A percentile compares a stretch with the other conserved stretches of the same genome.
Evolutionary conservation across 352 stramenopile species (phyloP).

Genomic region (Phytophthora rubi): DNA sequence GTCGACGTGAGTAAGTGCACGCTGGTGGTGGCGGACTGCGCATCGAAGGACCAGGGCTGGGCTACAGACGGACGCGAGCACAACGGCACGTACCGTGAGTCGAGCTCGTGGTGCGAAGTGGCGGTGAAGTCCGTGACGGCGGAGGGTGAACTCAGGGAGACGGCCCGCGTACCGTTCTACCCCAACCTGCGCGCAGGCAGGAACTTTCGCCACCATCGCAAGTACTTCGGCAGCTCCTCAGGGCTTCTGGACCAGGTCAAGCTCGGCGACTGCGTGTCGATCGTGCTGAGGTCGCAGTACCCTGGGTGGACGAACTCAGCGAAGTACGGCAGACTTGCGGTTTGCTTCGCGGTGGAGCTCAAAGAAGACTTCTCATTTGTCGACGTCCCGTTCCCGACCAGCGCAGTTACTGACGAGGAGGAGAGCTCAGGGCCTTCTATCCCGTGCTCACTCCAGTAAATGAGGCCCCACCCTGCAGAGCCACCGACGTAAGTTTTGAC

Average conservation of each 20-base stretch:
- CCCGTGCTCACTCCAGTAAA: slow-evolving; percentile 39
- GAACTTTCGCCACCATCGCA: slow-evolving; percentile 64
- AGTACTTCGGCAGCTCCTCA: slow-evolving; percentile 43
- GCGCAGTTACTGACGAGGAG: slow-evolving; percentile 8
- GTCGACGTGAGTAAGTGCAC: slow-evolving; percentile 47
- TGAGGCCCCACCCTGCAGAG: too few species aligned
- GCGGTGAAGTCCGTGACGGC: slow-evolving; percentile 41
- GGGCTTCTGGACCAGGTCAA: slow-evolving; percentile 47
- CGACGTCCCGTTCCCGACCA: slow-evolving; percentile 42
- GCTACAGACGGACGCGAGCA: slow-evolving; percentile 47
- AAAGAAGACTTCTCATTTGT: slow-evolving; percentile 57
- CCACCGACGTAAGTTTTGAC: not conserved
- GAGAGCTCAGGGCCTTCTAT: slow-evolving; percentile 14
- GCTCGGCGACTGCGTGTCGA: slow-evolving; percentile 51
- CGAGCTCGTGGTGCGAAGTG: slow-evolving; percentile 74
- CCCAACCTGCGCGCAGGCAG: slow-evolving; percentile 59
- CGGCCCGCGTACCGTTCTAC: slow-evolving; percentile 36
- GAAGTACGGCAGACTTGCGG: slow-evolving; percentile 54
- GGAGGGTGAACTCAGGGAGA: slow-evolving; percentile 27
- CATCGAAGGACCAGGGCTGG: slow-evolving; percentile 80
- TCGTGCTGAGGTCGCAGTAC: slow-evolving; percentile 68
- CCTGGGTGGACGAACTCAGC: slow-evolving; percentile 71
- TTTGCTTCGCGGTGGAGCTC: slow-evolving; percentile 57
- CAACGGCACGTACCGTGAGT: slow-evolving; percentile 64
- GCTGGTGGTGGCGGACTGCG: slow-evolving; percentile 57